Base-by-base conservation (phyloP, 192 early-diverging fungal genomes). In the Rhizoclosmatium globosum region DNA sequence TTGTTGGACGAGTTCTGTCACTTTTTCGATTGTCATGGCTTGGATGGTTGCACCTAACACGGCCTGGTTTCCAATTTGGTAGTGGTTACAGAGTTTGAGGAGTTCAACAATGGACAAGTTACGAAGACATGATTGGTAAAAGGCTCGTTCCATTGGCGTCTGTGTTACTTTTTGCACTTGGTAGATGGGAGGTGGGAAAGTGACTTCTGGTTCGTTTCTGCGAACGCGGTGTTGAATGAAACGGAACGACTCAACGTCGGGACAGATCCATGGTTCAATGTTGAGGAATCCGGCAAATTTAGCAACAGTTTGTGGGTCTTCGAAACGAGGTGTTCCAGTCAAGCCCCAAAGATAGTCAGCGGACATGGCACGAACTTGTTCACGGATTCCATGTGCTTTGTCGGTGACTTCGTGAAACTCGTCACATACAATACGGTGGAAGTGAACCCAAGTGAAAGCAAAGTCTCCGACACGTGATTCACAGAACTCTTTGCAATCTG, bases 381-480 rank as follows among this genome's bases (percentile, higher is more conserved):
- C 31, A 2, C 41, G 7, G 58, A 58, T 44, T 39, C 17, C 38
- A n/a, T n/a, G n/a, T 4, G 71, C 38, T 31, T 73, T 59, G 41
- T 50, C 45, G 13, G 19, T 44, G 42, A 73, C 60, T 73, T 73
- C 71, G 48, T 73, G 71, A 31, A 73, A 73, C 71, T 73, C 71
- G 61, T 73, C 71, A 56, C 23, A n/a, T n/a, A 73, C 71, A 58
- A 73, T 31, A 41, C 71, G 71, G 31, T 73, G 71, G 31, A 73
- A 73, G 61, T 73, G 45, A 42, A 73, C n/a, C 61, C 71, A 73
- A 39, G 71, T n/a, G 57, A 73, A 64, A 6, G 71, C 46, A 73
- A n/a, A 58, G 53, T 39, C 41, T 62, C 50, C 71, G 11, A 47
- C 50, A 17, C 66, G 39, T 41, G 42, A 3, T 46, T 41, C 42